phyloP scores from a whole-genome alignment of 139 green algal species.

The Volvox africanus region DNA sequence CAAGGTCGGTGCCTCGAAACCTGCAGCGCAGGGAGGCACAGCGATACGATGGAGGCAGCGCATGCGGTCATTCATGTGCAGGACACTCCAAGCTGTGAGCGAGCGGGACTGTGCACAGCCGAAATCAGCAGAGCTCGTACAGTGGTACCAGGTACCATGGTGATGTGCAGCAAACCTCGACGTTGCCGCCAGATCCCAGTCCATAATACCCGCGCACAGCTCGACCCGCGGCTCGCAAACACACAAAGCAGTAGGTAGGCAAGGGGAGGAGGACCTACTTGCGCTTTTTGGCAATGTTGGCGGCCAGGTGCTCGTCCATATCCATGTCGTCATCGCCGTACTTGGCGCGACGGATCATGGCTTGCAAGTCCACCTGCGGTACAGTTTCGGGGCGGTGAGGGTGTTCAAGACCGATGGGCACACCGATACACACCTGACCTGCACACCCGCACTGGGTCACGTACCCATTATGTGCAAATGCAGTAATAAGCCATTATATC shows the following conservation, averaged over 20 bases:
- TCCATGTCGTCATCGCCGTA: constrained; percentile 72
- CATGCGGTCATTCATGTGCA: no score
- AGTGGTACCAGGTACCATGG: not conserved
- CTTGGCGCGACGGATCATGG: constrained; percentile 85
- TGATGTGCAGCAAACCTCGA: not conserved
- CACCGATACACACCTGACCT: no score
- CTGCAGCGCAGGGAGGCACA: not conserved
- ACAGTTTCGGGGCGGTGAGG: not conserved
- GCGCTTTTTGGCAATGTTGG: constrained; percentile 76
- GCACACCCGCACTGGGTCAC: no score
- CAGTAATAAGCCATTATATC: not conserved
- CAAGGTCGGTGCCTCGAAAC: constrained; percentile 73
- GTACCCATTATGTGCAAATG: no score
- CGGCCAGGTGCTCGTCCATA: constrained; percentile 82
- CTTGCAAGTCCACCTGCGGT: constrained; percentile 65
- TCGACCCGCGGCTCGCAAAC: no score
- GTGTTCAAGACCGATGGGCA: not conserved
- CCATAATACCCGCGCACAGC: no score
- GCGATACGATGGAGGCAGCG: not conserved
- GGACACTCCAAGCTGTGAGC: no score
- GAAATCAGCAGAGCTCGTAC: no score
- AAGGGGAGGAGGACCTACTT: not conserved
- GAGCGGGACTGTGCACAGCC: no score
- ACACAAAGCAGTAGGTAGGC: no score
- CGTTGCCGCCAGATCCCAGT: no score